Base-by-base conservation (phyloP, 208 protist genomes). In the Endotrypanum monterogeii region DNA sequence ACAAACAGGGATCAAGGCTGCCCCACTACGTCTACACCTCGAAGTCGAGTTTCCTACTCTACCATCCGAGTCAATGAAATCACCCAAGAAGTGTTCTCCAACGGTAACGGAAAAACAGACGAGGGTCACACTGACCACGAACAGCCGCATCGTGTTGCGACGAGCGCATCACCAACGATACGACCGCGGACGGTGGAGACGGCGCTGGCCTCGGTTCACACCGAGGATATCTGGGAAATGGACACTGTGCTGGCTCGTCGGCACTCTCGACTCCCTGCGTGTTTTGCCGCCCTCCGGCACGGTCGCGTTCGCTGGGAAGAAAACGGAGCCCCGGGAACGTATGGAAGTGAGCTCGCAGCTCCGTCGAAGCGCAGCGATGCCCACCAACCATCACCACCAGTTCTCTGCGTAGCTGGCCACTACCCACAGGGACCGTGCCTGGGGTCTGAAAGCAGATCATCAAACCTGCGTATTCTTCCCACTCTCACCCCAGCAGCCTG, bases 241-340 rank as follows among this genome's bases (percentile, higher is more conserved):
- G 25, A 76, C 25, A 54, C 70, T 30, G 76, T 70, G 23, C 48
- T 67, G 30, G 32, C 75, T 8, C 65, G 67, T n/a, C 76, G 76
- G 16, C 76, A 80, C 50, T 54, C 76, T 12, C 63, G 20, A 12
- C 18, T 80, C 16, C 56, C 69, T 23, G 37, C n/a, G 52, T 80
- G 76, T 55, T 76, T 61, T 58, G 69, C 61, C 52, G 65, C n/a
- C 1, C 70, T 80, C n/a, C 76, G 76, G 9, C 32, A 35, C 25
- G 76, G 76, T n/a, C 63, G 44, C 1, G 25, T 80, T 23, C 52
- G 12, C 9, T 80, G 76, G 76, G 16, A 46, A 8, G 50, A 18
- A 56, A 11, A 46, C 66, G 32, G 16, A 11, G 50, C 39, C 32
- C 14, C 63, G 37, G 63, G 23, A 48, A 25, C 11, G 11, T 32